Evolutionary conservation across 169 alveolate species (phyloP), one percentile per base, ranked within the genome.

Genomic region (Eimeria necatrix): DNA sequence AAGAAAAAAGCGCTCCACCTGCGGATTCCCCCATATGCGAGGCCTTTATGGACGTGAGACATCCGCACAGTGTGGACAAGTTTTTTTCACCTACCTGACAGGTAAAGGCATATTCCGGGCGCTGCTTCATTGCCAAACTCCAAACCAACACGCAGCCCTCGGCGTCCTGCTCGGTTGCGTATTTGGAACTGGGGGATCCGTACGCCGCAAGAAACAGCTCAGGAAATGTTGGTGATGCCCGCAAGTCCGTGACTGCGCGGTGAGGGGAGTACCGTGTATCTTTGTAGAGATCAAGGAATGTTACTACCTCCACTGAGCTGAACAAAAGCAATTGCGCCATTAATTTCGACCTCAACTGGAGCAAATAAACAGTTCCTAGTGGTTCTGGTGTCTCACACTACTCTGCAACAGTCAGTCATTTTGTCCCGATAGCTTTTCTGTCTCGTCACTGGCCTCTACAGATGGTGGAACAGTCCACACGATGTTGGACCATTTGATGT

Each of bases 51-150:
- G 22, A n/a, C 74, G n/a, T 41, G 84, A 41, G 53, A 73, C 49
- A 32, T 18, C 78, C 46, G 2, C 12, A 26, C 48, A 51, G 52
- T 20, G 68, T 18, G 20, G 12, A 2, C 91, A 14, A 12, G 2
- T 0, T 41, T 64, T n/a, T 56, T 1, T n/a, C 51, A 6, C 86
- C 71, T 16, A 89, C 94, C 93, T 98, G 97, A 74, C 98, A 97
- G 64, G 96, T 97, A 70, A 98, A 97, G 46, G 97, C 96, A 85
- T 96, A 96, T 93, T 98, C 99, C 4, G 99, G 99, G 59, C 97
- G 94, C 59, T 96, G 94, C 95, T 96, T 97, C 95, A 97, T 90
- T 4, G 97, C 87, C 41, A 74, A 20, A 89, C 56, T 89, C 94
- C 94, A 89, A 6, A 98, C 95, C 81, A 97, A 76, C n/a, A 97